Conservation (phyloP, 1,284 basidiomycete genomes). For the Schizopora paradoxa region DNA sequence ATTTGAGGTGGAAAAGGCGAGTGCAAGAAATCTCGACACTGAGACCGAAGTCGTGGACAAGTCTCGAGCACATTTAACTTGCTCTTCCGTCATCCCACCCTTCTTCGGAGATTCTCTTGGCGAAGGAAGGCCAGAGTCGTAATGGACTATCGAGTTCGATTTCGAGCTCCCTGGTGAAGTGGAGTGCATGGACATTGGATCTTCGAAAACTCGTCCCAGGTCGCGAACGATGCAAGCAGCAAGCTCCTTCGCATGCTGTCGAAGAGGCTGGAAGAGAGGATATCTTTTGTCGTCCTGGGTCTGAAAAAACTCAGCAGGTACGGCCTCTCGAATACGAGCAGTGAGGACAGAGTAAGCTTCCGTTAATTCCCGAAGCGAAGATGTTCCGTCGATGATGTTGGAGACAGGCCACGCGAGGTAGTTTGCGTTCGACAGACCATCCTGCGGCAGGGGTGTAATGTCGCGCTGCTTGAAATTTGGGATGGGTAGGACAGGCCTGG, state of each 20-base stretch:
- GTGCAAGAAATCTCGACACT: constrained; percentile 56
- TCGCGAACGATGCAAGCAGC: constrained; percentile 56
- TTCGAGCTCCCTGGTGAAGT: constrained; percentile 25
- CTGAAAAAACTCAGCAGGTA: constrained; percentile 32
- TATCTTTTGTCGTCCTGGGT: constrained; percentile 55
- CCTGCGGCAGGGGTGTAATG: constrained; percentile 62
- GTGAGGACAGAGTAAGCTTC: constrained; percentile 67
- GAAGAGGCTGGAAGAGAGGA: constrained; percentile 65
- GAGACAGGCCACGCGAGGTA: constrained; percentile 60
- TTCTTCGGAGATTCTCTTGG: constrained; percentile 47
- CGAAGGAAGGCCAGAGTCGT: constrained; percentile 35
- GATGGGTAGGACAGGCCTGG: constrained; percentile 31
- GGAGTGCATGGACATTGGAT: constrained; percentile 40
- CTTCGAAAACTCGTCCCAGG: constrained; percentile 52
- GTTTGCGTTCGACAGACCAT: constrained; percentile 54
- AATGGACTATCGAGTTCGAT: constrained; percentile 12
- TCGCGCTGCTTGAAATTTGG: constrained; percentile 46
- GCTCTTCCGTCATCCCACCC: constrained; percentile 64
- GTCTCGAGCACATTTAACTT: constrained; percentile 72
- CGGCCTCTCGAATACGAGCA: constrained; percentile 50
- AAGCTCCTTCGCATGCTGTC: constrained; percentile 44
- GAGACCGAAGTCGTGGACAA: constrained; percentile 64
- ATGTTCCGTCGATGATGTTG: constrained; percentile 45
- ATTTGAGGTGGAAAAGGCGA: constrained; percentile 53
- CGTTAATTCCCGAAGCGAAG: constrained; percentile 51